Conservation (phyloP, 2,329 filamentous ascomycete genomes). For the Triangularia verruculosa region DNA sequence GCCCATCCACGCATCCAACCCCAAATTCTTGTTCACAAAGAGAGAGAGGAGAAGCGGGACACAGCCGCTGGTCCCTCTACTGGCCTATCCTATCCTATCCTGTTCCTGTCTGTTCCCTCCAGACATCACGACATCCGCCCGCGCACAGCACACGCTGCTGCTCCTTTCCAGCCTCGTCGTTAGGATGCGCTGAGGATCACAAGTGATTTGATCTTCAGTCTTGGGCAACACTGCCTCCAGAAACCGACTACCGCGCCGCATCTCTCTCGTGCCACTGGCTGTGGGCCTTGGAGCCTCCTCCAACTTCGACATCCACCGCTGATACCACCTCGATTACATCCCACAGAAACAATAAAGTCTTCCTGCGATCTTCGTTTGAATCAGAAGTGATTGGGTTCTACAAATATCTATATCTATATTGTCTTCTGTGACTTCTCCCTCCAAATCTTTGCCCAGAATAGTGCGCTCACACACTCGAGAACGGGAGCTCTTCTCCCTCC, state of each 20-base stretch:
- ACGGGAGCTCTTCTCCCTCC: neutral
- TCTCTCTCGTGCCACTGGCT: neutral
- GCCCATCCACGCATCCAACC: too few relatives aligned
- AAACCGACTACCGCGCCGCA: neutral
- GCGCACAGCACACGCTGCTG: neutral
- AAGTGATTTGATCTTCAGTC: neutral
- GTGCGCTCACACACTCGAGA: neutral
- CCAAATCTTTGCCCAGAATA: neutral
- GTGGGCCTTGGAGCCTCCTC: neutral
- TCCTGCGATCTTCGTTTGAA: neutral
- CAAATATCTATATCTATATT: neutral
- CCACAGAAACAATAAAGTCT: neutral
- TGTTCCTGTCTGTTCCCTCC: neutral
- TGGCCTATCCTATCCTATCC: neutral
- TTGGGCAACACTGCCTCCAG: too few relatives aligned
- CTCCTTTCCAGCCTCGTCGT: neutral
- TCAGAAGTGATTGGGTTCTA: neutral
- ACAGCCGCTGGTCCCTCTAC: neutral
- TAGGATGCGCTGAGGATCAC: constrained; percentile 1
- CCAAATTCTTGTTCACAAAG: too few relatives aligned
- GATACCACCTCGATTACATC: neutral
- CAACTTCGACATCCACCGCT: neutral
- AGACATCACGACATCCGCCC: neutral
- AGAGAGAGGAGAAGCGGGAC: constrained; percentile 1
- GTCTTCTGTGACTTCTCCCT: neutral